phyloP scores from a whole-genome alignment of 192 early-diverging fungal species.

The Rhizoclosmatium globosum region DNA sequence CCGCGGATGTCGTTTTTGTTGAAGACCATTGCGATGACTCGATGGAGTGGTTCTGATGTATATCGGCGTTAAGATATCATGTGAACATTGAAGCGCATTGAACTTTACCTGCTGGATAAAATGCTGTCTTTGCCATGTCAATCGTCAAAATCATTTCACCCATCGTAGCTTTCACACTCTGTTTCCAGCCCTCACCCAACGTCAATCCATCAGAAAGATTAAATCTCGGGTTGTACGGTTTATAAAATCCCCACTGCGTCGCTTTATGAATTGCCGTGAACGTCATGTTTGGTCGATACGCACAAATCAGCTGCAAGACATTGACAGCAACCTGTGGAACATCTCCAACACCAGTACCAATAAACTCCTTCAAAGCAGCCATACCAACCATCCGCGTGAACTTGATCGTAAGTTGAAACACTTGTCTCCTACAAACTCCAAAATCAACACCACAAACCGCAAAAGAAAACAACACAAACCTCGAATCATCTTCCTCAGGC shows the following conservation, averaged over 20 bases:
- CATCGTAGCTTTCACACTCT: constrained; percentile 31
- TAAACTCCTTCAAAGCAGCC: constrained; percentile 8
- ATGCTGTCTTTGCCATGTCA: constrained; percentile 18
- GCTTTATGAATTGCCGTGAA: constrained; percentile 28
- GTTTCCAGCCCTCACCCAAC: constrained; percentile 29
- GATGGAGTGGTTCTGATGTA: constrained; percentile 5
- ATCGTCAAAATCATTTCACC: constrained; percentile 16
- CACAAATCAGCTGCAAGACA: constrained; percentile 28
- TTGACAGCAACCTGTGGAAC: constrained; percentile 24
- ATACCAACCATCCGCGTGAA: constrained; percentile 28
- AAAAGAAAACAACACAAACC: background rate
- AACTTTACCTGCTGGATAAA: constrained; percentile 24
- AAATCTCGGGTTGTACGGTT: constrained; percentile 27
- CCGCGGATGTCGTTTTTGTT: constrained; percentile 15
- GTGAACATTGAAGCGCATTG: background rate
- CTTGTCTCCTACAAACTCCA: constrained; percentile 1
- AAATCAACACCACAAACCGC: background rate
- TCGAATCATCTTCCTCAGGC: too few species aligned
- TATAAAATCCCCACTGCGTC: constrained; percentile 31
- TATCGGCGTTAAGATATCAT: background rate
- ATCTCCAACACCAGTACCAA: constrained; percentile 16
- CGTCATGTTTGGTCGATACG: constrained; percentile 23
- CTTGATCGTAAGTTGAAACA: constrained; percentile 14
- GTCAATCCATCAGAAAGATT: constrained; percentile 24
- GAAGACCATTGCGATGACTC: constrained; percentile 11